These are phyloP conservation scores for Paramecium sonneborni DNA, from an alignment of 73 alveolate genomes.

Conservation along the genomic window DNA sequence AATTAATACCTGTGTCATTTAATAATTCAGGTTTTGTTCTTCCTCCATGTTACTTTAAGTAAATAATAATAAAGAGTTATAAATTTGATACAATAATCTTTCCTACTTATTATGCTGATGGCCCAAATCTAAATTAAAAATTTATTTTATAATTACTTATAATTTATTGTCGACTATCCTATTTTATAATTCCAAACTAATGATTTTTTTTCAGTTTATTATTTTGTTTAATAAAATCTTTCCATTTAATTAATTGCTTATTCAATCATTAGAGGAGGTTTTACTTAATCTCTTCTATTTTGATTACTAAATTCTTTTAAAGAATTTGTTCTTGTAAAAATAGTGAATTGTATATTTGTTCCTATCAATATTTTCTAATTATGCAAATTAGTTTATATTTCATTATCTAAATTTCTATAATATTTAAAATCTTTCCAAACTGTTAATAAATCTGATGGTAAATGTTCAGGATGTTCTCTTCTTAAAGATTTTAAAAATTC, in stretches of 20 bases:
- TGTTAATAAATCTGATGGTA: background rate
- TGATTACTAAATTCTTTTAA: background rate
- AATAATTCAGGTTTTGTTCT: background rate
- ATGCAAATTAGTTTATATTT: background rate
- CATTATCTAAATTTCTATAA: background rate
- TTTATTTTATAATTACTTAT: background rate
- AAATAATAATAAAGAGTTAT: background rate
- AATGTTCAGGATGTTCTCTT: slow-evolving; percentile 21
- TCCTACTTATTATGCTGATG: background rate
- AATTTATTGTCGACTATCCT: background rate
- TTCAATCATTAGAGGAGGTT: background rate
- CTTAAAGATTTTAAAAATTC: background rate
- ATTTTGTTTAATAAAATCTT: background rate
- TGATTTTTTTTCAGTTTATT: background rate
- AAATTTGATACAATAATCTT: background rate
- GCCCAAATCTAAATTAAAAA: background rate
- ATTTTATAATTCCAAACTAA: background rate
- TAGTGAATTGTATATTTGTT: background rate
- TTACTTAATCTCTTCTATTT: background rate
- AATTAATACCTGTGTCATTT: background rate
- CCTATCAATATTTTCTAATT: background rate
- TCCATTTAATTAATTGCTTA: background rate
- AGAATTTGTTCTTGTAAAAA: background rate
- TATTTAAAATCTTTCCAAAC: background rate
- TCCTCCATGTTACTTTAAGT: background rate